Percentiles rank a stretch among this genome's conserved stretches.
Evolutionary conservation across 371 early-diverging fungal species (phyloP).

Genomic region (Mortierella sp.): DNA sequence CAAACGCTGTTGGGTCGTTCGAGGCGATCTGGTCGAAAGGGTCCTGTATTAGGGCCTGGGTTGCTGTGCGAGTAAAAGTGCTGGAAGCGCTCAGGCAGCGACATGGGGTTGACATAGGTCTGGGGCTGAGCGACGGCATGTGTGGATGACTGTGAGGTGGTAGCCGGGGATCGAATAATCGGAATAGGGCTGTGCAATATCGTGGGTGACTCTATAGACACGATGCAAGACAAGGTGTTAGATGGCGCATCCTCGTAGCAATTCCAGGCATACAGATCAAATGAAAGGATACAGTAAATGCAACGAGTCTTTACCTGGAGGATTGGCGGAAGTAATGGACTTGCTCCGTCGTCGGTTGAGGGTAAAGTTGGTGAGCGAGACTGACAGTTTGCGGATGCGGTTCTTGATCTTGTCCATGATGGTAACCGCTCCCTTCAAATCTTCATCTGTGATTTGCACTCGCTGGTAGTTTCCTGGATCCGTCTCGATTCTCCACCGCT

Average conservation of each 20-base stretch:
- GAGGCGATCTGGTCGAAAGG: constrained; percentile 13
- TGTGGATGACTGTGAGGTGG: constrained; percentile 42
- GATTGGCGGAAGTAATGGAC: constrained; percentile 38
- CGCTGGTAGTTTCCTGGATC: constrained; percentile 71
- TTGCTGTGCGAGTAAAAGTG: constrained; percentile 41
- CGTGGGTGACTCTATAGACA: constrained; percentile 34
- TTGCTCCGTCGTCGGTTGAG: constrained; percentile 51
- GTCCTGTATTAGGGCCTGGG: constrained; percentile 22
- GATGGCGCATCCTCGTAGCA: background rate
- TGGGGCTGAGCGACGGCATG: constrained; percentile 47
- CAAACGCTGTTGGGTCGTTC: constrained; percentile 50
- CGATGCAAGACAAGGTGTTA: background rate
- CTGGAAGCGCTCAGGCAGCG: constrained; percentile 54
- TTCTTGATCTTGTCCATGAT: constrained; percentile 61
- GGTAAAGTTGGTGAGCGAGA: constrained; percentile 65
- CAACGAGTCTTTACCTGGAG: constrained; percentile 33
- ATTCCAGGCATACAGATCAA: background rate
- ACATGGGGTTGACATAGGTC: constrained; percentile 33
- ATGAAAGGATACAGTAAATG: background rate
- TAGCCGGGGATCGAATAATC: constrained; percentile 51
- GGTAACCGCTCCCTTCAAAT: constrained; percentile 75
- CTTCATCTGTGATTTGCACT: constrained; percentile 78
- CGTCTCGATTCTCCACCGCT: constrained; percentile 74
- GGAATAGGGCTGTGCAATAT: constrained; percentile 42
- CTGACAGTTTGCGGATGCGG: constrained; percentile 71